Conservation (phyloP, 1,284 basidiomycete genomes). For the Ganoderma sinense region DNA sequence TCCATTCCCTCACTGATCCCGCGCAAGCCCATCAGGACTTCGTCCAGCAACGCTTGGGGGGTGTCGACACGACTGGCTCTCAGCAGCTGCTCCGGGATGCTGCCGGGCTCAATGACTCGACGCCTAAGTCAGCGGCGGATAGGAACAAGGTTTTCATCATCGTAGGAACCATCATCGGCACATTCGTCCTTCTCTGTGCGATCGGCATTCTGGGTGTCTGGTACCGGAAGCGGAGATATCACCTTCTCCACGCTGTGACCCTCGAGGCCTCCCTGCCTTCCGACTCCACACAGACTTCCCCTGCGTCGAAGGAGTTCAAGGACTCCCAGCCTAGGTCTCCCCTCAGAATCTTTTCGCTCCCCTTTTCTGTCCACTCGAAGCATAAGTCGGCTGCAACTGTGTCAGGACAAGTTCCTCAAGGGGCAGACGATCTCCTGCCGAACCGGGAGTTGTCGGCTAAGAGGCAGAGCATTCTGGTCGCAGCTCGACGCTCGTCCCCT, state of each 20-base stretch:
- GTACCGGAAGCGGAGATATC: slow-evolving; percentile 39
- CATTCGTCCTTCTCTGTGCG: slow-evolving; percentile 24
- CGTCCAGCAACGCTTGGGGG: slow-evolving; percentile 55
- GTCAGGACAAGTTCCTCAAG: neutral
- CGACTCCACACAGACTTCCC: neutral
- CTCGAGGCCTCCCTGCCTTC: slow-evolving; percentile 30
- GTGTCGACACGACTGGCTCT: slow-evolving; percentile 53
- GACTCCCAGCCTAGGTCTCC: neutral
- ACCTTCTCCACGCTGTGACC: slow-evolving; percentile 36
- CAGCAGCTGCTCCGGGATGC: neutral
- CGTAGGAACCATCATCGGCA: slow-evolving; percentile 33
- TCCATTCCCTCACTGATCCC: slow-evolving; percentile 55
- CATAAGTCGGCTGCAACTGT: neutral
- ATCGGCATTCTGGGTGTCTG: slow-evolving; percentile 1
- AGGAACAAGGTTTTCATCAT: slow-evolving; percentile 28
- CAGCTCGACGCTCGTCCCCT: neutral
- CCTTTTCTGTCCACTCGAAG: neutral
- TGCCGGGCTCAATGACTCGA: neutral
- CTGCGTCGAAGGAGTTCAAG: slow-evolving; percentile 2
- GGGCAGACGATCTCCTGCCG: slow-evolving; percentile 13
- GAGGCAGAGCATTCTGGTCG: neutral
- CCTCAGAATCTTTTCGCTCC: neutral
- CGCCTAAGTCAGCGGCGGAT: neutral
- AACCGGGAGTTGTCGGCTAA: slow-evolving; percentile 6
- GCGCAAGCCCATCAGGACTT: slow-evolving; percentile 57